Conservation (phyloP, 345 rosid genomes). For the Populus deltoides region DNA sequence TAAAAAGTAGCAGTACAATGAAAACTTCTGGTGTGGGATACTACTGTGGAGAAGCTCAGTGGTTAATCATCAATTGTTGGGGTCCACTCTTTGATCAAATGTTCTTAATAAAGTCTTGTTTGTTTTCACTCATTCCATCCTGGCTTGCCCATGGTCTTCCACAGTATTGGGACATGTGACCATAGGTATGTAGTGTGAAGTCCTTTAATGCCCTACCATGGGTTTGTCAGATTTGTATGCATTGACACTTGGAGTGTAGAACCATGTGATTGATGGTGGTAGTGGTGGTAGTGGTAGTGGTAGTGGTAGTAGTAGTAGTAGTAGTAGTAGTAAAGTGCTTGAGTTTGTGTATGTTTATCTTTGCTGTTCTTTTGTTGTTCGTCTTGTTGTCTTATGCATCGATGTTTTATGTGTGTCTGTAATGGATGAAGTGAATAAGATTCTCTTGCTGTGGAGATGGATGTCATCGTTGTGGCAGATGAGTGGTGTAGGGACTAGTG, state of each 20-base stretch:
- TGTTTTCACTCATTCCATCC: not conserved
- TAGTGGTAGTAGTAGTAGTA: not conserved
- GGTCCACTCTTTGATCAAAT: slow-evolving; percentile 3
- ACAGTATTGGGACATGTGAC: not conserved
- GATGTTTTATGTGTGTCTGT: not conserved
- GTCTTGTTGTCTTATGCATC: not conserved
- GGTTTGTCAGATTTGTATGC: not conserved
- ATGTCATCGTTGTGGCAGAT: not conserved
- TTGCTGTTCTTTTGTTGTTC: not conserved
- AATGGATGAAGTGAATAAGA: slow-evolving; percentile 3
- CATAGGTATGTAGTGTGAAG: not conserved
- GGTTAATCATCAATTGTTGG: not conserved
- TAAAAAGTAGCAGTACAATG: slow-evolving; percentile 6
- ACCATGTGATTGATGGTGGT: not conserved
- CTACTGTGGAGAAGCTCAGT: not conserved
- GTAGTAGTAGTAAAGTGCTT: not conserved
- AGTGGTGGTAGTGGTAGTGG: not conserved
- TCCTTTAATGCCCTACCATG: not conserved
- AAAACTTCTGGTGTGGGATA: slow-evolving; percentile 7
- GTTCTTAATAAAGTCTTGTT: not conserved
- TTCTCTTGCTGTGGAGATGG: not conserved
- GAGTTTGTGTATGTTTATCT: not conserved
- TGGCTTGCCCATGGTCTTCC: not conserved
- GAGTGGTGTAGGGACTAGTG: slow-evolving; percentile 8
- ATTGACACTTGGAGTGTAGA: not conserved